Conservation (phyloP, 305 asterid genomes). For the Caryopteris hybrid region DNA sequence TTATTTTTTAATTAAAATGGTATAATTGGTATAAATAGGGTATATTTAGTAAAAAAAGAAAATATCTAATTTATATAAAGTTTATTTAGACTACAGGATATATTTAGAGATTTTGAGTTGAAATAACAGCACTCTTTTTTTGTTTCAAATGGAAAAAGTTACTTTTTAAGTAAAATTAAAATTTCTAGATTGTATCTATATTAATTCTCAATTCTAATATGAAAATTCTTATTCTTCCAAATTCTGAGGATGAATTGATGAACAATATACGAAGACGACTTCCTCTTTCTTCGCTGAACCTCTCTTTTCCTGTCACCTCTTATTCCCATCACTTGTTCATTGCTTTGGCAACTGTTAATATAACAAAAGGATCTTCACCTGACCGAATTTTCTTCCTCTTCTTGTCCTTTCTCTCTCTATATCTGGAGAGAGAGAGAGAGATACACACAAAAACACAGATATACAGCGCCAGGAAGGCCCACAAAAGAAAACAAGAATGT, state of each 20-base stretch:
- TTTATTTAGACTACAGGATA: too few relatives aligned
- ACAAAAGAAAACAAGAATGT: constrained; percentile 26
- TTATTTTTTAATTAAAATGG: too few relatives aligned
- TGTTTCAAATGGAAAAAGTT: too few relatives aligned
- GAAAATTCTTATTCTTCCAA: neutral
- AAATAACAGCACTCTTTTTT: too few relatives aligned
- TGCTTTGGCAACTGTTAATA: neutral
- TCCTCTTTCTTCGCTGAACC: constrained; percentile 19
- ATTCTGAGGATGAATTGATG: neutral
- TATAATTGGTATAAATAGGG: too few relatives aligned
- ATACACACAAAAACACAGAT: neutral
- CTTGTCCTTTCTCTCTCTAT: neutral
- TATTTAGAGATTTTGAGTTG: too few relatives aligned
- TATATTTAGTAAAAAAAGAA: too few relatives aligned
- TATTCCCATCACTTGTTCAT: neutral
- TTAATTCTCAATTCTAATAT: neutral
- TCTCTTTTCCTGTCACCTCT: constrained; percentile 6
- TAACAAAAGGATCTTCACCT: neutral
- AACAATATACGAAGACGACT: neutral
- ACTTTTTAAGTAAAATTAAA: too few relatives aligned
- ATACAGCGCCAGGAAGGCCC: too few relatives aligned
- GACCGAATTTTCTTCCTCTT: neutral
- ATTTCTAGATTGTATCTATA: neutral
- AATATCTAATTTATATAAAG: too few relatives aligned
- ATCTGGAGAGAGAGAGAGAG: constrained; percentile 7